Conservation (phyloP, 1,284 basidiomycete species). For the Flammula alnicola region DNA sequence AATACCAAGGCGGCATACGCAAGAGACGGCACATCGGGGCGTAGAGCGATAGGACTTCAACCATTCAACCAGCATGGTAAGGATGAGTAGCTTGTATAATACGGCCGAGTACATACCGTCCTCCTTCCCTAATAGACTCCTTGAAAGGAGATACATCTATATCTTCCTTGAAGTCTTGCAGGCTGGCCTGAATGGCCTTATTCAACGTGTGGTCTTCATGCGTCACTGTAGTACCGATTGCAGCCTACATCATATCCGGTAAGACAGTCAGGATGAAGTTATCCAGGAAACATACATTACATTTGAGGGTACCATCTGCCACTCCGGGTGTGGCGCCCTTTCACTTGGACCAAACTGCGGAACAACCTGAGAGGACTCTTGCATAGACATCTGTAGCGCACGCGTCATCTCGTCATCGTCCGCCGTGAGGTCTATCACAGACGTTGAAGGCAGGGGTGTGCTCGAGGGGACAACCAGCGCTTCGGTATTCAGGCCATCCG, state of each 20-base stretch:
- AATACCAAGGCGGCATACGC: conserved; percentile 64
- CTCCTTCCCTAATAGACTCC: conserved; percentile 56
- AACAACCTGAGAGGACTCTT: conserved; percentile 37
- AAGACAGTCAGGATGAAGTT: conserved; percentile 9
- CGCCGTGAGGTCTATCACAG: conserved; percentile 61
- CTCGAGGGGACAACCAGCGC: conserved; percentile 34
- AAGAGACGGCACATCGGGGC: conserved; percentile 53
- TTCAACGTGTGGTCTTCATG: conserved; percentile 63
- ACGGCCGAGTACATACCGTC: conserved; percentile 49
- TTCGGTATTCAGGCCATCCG: conserved; percentile 31
- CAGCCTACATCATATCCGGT: conserved; percentile 32
- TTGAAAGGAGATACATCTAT: conserved; percentile 48
- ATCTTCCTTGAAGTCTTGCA: conserved; percentile 49
- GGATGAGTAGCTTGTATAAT: conserved; percentile 1
- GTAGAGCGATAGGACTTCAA: conserved; percentile 65
- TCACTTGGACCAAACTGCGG: conserved; percentile 60
- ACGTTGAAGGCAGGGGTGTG: conserved; percentile 29
- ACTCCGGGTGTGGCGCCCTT: conserved; percentile 62
- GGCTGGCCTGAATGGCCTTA: conserved; percentile 69
- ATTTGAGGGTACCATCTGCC: conserved; percentile 71
- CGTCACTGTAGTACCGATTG: conserved; percentile 39
- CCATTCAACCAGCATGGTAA: conserved; percentile 5
- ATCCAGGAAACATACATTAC: conserved; percentile 38
- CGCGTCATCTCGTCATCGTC: conserved; percentile 59
- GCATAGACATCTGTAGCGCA: conserved; percentile 55